Evolutionary conservation across 345 rosid genomes (phyloP), one percentile per base, ranked within the genome.

Genomic region (Gossypium thurberi): DNA sequence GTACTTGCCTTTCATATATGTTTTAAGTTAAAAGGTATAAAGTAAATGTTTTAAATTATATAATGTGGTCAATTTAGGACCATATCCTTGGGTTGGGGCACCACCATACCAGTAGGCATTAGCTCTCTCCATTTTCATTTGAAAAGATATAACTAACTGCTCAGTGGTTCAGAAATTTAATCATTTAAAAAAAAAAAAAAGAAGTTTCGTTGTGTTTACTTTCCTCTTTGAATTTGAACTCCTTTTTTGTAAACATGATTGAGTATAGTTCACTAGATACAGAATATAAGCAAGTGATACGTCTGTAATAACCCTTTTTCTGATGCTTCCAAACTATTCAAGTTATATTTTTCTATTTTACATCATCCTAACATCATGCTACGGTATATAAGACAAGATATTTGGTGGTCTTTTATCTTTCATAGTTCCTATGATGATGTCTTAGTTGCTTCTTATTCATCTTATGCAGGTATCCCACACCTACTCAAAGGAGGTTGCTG

Each of bases 401-500:
- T 44, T 12, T 6, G 8, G 8, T 3, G 42, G 71, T 47, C 42
- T 67, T 67, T 66, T 47, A 15, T 15, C 7, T 50, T 67, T 23
- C 42, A 25, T 23, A 9, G 71, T 47, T 67, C 13, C 71, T 14
- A 8, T 67, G 21, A 23, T 23, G 67, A 4, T 14, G 6, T 68
- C 63, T 55, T 46, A 33, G 28, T 53, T 20, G 15, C 14, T 62
- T 52, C 61, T 42, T 13, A 60, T 59, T 75, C 52, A 76, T 71
- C 60, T 70, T 66, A 69, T 80, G 47, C 85, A 91, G 98, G 98
- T 94, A 73, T 94, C 98, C 0, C 82, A 69, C 66, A 89, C 91
- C 0, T 94, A 94, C 75, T 81, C 97, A 53, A 90, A 80, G 69
- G 97, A 94, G 83, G 91, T 92, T 65, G 87, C 98, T 72, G 91